A percentile compares a stretch with the other conserved stretches of the same genome.
Conservation (phyloP, 345 rosid genomes). For the Clarkia xantiana region DNA sequence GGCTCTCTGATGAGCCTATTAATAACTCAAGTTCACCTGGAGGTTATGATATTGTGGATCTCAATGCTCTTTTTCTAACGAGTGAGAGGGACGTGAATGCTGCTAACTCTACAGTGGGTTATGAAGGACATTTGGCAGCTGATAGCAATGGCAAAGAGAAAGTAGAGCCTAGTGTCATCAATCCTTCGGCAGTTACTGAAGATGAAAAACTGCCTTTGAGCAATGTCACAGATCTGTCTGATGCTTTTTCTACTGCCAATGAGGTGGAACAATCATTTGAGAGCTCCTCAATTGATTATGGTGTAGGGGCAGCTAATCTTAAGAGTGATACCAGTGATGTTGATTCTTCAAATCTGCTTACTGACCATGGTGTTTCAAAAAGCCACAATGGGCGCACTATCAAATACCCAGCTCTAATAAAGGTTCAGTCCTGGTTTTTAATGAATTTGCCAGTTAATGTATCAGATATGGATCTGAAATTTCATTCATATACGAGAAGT, state of each 20-base stretch:
- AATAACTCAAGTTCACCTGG: slow-evolving; percentile 23
- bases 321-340: slow-evolving; percentile 14
- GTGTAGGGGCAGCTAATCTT: slow-evolving; percentile 12
- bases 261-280: slow-evolving; percentile 20
- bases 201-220: slow-evolving; percentile 12
- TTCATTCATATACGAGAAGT: slow-evolving; percentile 21
- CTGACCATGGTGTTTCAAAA: slow-evolving; percentile 16
- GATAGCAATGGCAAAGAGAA: slow-evolving; percentile 16
- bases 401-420: slow-evolving; percentile 18
- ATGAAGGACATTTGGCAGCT: slow-evolving; percentile 17
- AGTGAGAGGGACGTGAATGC: slow-evolving; percentile 19
- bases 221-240: slow-evolving; percentile 9
- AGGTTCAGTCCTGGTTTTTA: slow-evolving; percentile 24
- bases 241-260: neutral
- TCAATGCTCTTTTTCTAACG: slow-evolving; percentile 25
- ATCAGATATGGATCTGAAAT: slow-evolving; percentile 16
- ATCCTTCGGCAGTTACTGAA: slow-evolving; percentile 8
- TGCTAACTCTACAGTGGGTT: slow-evolving; percentile 3
- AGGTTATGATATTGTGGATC: slow-evolving; percentile 27
- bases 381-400: slow-evolving; percentile 16
- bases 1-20: slow-evolving; percentile 25
- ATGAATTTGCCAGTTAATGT: slow-evolving; percentile 16
- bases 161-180: slow-evolving; percentile 12
- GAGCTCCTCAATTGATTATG: slow-evolving; percentile 16
- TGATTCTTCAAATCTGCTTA: slow-evolving; percentile 16